Evolutionary conservation across 192 early-diverging fungal genomes (phyloP).

Genomic region (Radiomyces spectabilis): DNA sequence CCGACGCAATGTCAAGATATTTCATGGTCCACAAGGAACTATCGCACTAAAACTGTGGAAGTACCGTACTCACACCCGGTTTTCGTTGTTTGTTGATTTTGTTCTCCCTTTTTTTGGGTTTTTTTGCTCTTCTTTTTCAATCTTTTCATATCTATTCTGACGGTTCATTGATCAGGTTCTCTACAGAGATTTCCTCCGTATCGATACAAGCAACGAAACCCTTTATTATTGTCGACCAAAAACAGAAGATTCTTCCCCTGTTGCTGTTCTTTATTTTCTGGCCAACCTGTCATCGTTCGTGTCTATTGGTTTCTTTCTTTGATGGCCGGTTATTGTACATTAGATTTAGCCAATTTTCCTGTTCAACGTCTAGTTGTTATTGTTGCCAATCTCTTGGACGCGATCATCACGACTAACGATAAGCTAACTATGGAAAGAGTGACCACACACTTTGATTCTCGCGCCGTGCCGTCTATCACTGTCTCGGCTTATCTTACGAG

Average conservation of each 20-base stretch:
- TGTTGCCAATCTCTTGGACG: constrained; percentile 41
- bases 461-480: constrained; percentile 57
- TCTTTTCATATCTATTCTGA: no score
- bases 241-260: not conserved
- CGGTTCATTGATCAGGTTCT: no score
- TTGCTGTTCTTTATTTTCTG: not conserved
- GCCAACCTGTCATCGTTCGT: no score
- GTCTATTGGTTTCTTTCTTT: not conserved
- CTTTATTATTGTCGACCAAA: not conserved
- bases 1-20: no score
- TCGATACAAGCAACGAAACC: not conserved
- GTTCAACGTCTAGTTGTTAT: constrained; percentile 34
- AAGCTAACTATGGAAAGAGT: constrained; percentile 15
- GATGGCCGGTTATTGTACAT: not conserved
- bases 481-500: constrained; percentile 57
- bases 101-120: no score
- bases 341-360: constrained; percentile 41
- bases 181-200: no score
- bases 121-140: no score
- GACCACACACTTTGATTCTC: constrained; percentile 66
- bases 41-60: no score
- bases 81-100: no score
- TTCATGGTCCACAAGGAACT: no score
- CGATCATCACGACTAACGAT: constrained; percentile 44
- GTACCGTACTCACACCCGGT: no score